Base-by-base conservation (phyloP, 2,329 filamentous ascomycete species). In the Aspergillus neoniger region DNA sequence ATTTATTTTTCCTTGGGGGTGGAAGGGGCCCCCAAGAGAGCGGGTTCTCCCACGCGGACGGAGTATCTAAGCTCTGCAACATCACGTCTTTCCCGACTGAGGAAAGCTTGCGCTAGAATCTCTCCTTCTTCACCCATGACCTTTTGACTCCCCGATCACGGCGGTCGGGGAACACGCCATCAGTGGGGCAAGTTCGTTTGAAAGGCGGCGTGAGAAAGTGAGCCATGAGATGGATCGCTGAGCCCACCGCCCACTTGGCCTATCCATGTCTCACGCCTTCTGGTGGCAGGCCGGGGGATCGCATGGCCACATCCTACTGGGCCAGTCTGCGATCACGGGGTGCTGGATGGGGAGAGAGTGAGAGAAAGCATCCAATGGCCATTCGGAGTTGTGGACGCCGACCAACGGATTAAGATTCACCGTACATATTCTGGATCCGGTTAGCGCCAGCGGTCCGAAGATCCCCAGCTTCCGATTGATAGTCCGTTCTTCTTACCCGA, bases 361-460 rank as follows among this genome's bases (percentile, higher is more conserved):
- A 23, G 51, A 30, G n/a, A 39, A 30, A 32, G 6, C 36, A 38
- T 28, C n/a, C 50, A 25, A 17, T 47, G 23, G n/a, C 30, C 30
- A 21, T 55, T 39, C 9, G 25, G 15, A 36, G 41, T 14, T 36
- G 32, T 36, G 32, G 32, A 36, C 32, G 32, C 32, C 32, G 32
- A 36, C 32, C 32, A 36, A 14, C 32, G 32, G 32, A 36, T 36
- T 43, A 55, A 55, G 52, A 55, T 55, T 55, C 21, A 30, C 28
- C 54, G 56, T 59, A 61, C 63, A 65, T 62, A 64, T 64, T 59
- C 63, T 64, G 57, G 48, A 64, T 65, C 48, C 28, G 62, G 63
- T 65, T 65, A 62, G 59, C 51, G 49, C 48, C 36, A 43, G 47
- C 61, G 55, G 63, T 47, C 59, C 58, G 61, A 63, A 60, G 58